Base-by-base conservation (phyloP, 129 eudicot genomes). In the Centella asiatica region DNA sequence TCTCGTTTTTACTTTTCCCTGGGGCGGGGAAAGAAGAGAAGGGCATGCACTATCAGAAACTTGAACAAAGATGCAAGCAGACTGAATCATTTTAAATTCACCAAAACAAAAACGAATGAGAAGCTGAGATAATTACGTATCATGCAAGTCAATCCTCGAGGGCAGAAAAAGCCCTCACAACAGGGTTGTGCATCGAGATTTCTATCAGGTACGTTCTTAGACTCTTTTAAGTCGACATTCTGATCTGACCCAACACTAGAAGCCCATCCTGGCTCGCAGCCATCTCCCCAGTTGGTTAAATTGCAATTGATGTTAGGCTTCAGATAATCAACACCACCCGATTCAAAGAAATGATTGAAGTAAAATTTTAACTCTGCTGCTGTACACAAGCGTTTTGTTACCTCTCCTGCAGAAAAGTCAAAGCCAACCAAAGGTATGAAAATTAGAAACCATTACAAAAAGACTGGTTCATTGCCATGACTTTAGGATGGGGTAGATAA, bases 181-280 rank as follows among this genome's bases (percentile, higher is more conserved):
- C 99, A 92, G 42, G 89, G 60, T 51, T 74, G 82, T 60, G 96
- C 85, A 5, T 72, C 67, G 5, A 64, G 69, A 61, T 88, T 83
- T 76, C 99, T 81, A n/a, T 80, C 74, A 46, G 99, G 96, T 47
- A 84, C 79, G 47, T 68, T 70, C 27, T 45, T 54, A 24, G 88
- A 73, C 75, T 79, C 74, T 62, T 42, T 67, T 46, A 84, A 63
- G 83, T 80, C 82, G 70, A 62, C 65, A 4, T 49, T 61, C 20
- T 69, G 71, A 3, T 60, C 67, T 17, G 74, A 22, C 57, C 71
- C 78, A 37, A 69, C 65, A 55, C 82, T 78, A 57, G 96, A 82
- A 0, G 96, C 96, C 99, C 99, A 92, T 67, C 99, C 99, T 23
- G 99, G 96, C 84, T 92, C 99, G 42, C 99, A 92, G 11, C 99